Conservation (phyloP, 1,139 yeast genomes). For the Protomyces gravidus region DNA sequence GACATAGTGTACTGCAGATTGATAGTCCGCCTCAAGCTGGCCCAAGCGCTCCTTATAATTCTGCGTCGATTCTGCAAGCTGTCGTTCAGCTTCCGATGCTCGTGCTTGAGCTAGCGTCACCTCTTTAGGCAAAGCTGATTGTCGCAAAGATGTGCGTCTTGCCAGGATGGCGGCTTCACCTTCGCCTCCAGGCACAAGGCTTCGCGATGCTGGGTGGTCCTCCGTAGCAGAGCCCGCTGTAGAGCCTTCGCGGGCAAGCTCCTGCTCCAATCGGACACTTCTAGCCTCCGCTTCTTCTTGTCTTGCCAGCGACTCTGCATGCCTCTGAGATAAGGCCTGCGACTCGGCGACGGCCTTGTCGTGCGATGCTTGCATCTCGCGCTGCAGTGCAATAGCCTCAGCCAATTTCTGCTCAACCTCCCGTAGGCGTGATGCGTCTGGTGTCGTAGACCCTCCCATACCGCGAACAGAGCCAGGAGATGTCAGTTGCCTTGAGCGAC, state of each 20-base stretch:
- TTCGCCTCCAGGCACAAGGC: neutral
- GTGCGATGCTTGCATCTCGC: constrained; percentile 23
- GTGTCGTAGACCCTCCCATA: constrained; percentile 7
- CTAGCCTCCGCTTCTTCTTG: constrained; percentile 10
- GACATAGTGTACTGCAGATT: constrained; percentile 33
- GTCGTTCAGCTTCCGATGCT: constrained; percentile 29
- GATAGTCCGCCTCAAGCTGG: constrained; percentile 32
- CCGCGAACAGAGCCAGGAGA: constrained; percentile 16
- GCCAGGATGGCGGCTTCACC: neutral
- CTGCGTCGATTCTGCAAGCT: constrained; percentile 28
- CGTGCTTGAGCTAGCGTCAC: constrained; percentile 21
- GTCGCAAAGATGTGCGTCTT: neutral
- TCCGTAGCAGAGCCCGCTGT: constrained; percentile 5
- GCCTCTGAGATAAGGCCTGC: constrained; percentile 5
- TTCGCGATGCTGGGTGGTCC: neutral
- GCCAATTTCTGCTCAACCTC: constrained; percentile 14
- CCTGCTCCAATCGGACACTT: neutral
- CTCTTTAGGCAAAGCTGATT: constrained; percentile 4
- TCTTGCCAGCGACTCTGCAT: constrained; percentile 1
- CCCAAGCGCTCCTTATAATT: constrained; percentile 30
- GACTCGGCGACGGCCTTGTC: constrained; percentile 21
- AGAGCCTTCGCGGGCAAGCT: neutral
- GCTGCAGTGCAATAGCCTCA: constrained; percentile 15
- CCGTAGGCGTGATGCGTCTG: constrained; percentile 17
- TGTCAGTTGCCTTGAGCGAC: constrained; percentile 10